Percentiles rank a stretch among this genome's conserved stretches.
phyloP scores from a whole-genome alignment of 768 basidiomycete species.

The Kondoa malvinella region DNA sequence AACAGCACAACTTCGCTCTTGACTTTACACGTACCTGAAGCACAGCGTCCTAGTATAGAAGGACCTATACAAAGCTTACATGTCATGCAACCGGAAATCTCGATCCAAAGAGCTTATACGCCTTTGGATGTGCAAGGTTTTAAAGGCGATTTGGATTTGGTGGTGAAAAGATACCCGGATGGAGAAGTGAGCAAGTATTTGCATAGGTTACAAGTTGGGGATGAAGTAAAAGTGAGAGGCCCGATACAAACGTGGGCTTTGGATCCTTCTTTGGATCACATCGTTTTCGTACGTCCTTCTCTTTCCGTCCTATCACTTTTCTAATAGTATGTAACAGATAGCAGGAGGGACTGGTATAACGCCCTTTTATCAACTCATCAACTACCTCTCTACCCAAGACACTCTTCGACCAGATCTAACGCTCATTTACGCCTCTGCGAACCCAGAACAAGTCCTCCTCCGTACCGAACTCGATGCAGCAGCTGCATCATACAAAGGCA shows the following conservation, averaged over 20 bases:
- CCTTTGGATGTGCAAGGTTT: conserved; percentile 15
- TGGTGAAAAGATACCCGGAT: conserved; percentile 26
- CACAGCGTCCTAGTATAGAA: conserved; percentile 12
- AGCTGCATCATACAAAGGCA: background rate
- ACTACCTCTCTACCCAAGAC: background rate
- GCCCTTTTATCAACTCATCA: conserved; percentile 21
- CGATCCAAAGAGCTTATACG: conserved; percentile 28
- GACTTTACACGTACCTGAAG: conserved; percentile 15
- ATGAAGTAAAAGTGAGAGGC: conserved; percentile 20
- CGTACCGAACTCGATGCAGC: background rate
- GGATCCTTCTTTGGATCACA: conserved; percentile 18
- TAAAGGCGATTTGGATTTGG: conserved; percentile 18
- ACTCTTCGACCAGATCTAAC: background rate
- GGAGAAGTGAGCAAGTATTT: conserved; percentile 24
- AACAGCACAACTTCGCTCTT: conserved; percentile 21
- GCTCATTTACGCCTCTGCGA: background rate
- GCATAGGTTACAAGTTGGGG: conserved; percentile 18
- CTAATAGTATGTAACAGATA: conserved; percentile 12
- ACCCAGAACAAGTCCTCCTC: background rate
- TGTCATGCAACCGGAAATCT: conserved; percentile 25
- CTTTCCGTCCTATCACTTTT: background rate
- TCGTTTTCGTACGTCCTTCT: conserved; percentile 23
- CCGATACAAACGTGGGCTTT: conserved; percentile 22
- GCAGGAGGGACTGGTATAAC: conserved; percentile 28
- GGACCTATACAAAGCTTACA: conserved; percentile 21